Base-by-base conservation (phyloP, 495 filamentous ascomycete genomes). In the Thermothielavioides terrestris region DNA sequence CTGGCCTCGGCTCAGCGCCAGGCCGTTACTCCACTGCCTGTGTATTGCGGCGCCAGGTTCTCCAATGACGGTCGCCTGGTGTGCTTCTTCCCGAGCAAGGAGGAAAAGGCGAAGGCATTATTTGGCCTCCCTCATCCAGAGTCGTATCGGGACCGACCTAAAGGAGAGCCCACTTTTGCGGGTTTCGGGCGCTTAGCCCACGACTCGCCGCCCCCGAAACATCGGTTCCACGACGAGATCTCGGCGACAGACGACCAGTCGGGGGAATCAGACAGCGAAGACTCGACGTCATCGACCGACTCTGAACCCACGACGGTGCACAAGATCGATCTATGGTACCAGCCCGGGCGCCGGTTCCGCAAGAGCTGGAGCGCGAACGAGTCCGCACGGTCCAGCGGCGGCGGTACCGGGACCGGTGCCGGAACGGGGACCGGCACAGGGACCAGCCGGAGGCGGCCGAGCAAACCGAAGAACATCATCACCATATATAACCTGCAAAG, bases 51-150 rank as follows among this genome's bases (percentile, higher is more conserved):
- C 38, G 85, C 84, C 11, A 70, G 80, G 12, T 95, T 89, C 72
- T 81, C 86, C 14, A 77, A 80, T 40, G 79, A 87, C 56, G 90
- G 90, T 20, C 79, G 78, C 38, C 73, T 96, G 7, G 79, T 90
- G 18, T 94, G 89, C 68, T 94, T 91, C 57, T 94, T 94, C 57
- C 86, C 85, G 3, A 82, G 84, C 7, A 89, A 87, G 62, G 82
- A 84, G 59, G 84, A 88, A 46, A 84, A 80, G 52, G 75, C 83
- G 20, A 76, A 72, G 30, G 77, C 78, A 11, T 58, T 88, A 11
- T 74, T 89, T 22, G 75, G 64, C 2, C 58, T 82, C 30, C 72
- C 82, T 7, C 63, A 83, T 18, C 72, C 76, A 4, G 78, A 84
- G 34, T 75, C 75, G 36, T 77, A 79, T 50, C 78, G 73, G 56